Percentiles rank a stretch among this genome's conserved stretches.
These are phyloP conservation scores for Chrysanthemum lavandulifolium DNA, from an alignment of 129 eudicot species.

Conservation along the genomic window DNA sequence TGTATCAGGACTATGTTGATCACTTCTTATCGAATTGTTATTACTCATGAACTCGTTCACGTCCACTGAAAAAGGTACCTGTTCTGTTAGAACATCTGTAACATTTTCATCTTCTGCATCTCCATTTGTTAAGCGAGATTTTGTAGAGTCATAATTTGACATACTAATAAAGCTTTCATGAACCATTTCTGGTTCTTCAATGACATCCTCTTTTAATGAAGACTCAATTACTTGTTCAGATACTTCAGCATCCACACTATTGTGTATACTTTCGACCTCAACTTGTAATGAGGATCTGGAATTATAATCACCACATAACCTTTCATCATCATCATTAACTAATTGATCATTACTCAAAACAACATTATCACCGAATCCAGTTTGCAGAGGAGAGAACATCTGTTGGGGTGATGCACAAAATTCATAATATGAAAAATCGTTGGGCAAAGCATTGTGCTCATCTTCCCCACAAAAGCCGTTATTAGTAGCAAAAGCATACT, in stretches of 20 bases:
- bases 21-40: not conserved
- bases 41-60: not conserved
- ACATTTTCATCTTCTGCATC: slow-evolving; percentile 8
- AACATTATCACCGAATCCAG: not conserved
- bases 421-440: not conserved
- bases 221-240: not conserved
- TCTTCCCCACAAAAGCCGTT: not conserved
- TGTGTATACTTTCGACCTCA: slow-evolving; percentile 9
- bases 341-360: slow-evolving; percentile 4
- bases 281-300: slow-evolving; percentile 3
- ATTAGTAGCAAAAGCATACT: slow-evolving; percentile 1
- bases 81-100: not conserved
- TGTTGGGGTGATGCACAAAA: slow-evolving; percentile 5
- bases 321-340: slow-evolving; percentile 13
- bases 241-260: not conserved
- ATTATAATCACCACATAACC: slow-evolving; percentile 10
- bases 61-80: not conserved
- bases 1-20: not conserved
- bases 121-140: not conserved
- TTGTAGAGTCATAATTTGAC: not conserved
- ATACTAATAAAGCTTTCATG: not conserved
- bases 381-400: slow-evolving; percentile 10
- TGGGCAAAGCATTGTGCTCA: not conserved
- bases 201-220: not conserved
- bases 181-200: slow-evolving; percentile 12